A percentile compares a stretch with the other conserved stretches of the same genome.
Evolutionary conservation across 805 yeast genomes (phyloP).

Genomic region (Saturnispora silvae): DNA sequence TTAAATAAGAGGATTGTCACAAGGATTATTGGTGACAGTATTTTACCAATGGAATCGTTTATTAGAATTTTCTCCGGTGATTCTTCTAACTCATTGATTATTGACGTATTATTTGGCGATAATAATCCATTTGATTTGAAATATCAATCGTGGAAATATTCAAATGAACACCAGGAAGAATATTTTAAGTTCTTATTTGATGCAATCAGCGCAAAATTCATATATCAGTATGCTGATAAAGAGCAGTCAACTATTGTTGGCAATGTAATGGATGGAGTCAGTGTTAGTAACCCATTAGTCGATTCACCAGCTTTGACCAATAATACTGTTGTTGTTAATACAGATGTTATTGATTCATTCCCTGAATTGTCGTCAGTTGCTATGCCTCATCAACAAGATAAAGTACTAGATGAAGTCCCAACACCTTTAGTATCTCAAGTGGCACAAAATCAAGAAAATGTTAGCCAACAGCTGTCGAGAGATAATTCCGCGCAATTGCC

Average conservation of each 20-base stretch:
- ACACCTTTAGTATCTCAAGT: too few species aligned
- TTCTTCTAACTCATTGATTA: conserved; percentile 13
- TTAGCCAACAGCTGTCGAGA: too few species aligned
- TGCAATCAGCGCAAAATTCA: background rate
- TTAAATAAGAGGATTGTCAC: conserved; percentile 27
- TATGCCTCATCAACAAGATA: background rate
- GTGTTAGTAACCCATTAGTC: background rate
- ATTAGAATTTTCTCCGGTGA: conserved; percentile 22
- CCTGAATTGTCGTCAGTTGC: conserved; percentile 18
- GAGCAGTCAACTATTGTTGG: conserved; percentile 12
- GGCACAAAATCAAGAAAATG: conserved; percentile 1
- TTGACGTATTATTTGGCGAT: conserved; percentile 20
- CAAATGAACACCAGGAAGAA: conserved; percentile 10
- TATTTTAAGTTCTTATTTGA: conserved; percentile 14
- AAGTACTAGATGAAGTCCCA: background rate
- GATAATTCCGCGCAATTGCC: background rate
- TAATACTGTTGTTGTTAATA: conserved; percentile 17
- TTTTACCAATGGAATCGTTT: conserved; percentile 26
- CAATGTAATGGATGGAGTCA: conserved; percentile 12
- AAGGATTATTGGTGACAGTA: conserved; percentile 29
- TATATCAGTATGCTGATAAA: conserved; percentile 3
- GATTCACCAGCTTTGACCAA: background rate
- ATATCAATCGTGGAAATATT: conserved; percentile 13
- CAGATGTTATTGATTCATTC: conserved; percentile 17
- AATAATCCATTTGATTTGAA: conserved; percentile 11